Evolutionary conservation across 129 eudicot genomes (phyloP), one percentile per base, ranked within the genome.

Genomic region (Flaveria ramosissima): DNA sequence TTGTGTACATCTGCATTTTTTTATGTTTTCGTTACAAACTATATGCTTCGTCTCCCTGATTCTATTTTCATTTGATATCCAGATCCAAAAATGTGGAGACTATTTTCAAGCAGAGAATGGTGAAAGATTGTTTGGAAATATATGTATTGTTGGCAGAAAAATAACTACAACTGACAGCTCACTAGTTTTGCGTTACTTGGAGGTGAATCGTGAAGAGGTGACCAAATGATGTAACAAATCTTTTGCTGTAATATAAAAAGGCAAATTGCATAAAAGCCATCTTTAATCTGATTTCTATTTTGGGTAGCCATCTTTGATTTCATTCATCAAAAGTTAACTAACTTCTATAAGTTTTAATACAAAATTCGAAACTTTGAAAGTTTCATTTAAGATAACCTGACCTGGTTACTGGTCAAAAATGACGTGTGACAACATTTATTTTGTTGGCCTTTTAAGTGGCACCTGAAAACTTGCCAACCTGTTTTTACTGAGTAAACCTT

Each of bases 21-120:
- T 1, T 71, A 30, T 70, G 1, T 48, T 14, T 5, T 50, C 27
- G 26, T 14, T 48, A 26, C 7, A 36, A 36, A 36, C 26, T 42
- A 23, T 30, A 47, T 75, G 41, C 39, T 53, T 41, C 75, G 42
- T 68, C 45, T 68, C 9, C 45, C 51, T 66, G n/a, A 43, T 21
- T 19, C 4, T 46, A 47, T 3, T 46, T 30, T 47, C 21, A 13
- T 59, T 57, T 17, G 4, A 14, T 61, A 70, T 85, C 88, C 96
- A 95, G 99, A 84, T 83, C 48, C 83, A 86, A 79, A 95, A 95
- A 74, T 91, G 99, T 77, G 99, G 93, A 59, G 96, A 95, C 76
- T 95, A 95, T 89, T 95, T 89, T 83, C 99, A 89, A 79, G 88
- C 97, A 24, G 99, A 91, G 66, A 79, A 86, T 75, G 99, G 99